Evolutionary conservation across 2,329 filamentous ascomycete species (phyloP).

Genomic region (Neoarthrinium moseri): DNA sequence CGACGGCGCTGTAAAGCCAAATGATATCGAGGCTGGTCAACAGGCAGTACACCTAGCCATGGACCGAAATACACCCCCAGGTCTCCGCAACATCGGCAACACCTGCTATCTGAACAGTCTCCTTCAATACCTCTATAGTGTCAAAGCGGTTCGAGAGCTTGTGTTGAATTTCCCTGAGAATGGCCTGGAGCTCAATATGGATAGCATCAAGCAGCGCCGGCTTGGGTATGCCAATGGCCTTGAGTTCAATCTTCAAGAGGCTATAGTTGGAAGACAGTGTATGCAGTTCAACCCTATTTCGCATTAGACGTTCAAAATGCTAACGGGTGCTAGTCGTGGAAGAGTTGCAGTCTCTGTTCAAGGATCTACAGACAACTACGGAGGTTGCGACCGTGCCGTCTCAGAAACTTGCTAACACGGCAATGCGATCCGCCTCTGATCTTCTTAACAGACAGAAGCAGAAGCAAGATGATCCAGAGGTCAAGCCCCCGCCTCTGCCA

Average conservation of each 20-base stretch:
- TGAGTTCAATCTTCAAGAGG: constrained; percentile 44
- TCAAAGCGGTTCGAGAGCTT: constrained; percentile 77
- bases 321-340: constrained; percentile 59
- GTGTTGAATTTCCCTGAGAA: constrained; percentile 73
- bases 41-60: constrained; percentile 11
- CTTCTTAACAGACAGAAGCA: constrained; percentile 10
- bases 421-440: constrained; percentile 57
- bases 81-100: constrained; percentile 90
- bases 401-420: constrained; percentile 76
- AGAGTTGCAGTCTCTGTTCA: constrained; percentile 70
- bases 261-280: constrained; percentile 72
- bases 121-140: constrained; percentile 90
- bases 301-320: constrained; percentile 65
- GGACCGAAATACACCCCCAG: constrained; percentile 68
- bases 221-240: constrained; percentile 60
- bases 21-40: background rate
- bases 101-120: constrained; percentile 98
- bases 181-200: constrained; percentile 65
- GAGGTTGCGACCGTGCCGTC: constrained; percentile 66
- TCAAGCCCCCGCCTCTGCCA: constrained; percentile 47
- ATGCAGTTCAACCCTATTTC: constrained; percentile 36
- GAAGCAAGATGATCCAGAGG: constrained; percentile 4
- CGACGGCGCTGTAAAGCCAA: constrained; percentile 3
- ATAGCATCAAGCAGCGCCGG: constrained; percentile 62
- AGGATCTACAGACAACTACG: constrained; percentile 64